Evolutionary conservation across 768 basidiomycete genomes (phyloP), one percentile per base, ranked within the genome.

Genomic region (Neoboletus subvelutipes): DNA sequence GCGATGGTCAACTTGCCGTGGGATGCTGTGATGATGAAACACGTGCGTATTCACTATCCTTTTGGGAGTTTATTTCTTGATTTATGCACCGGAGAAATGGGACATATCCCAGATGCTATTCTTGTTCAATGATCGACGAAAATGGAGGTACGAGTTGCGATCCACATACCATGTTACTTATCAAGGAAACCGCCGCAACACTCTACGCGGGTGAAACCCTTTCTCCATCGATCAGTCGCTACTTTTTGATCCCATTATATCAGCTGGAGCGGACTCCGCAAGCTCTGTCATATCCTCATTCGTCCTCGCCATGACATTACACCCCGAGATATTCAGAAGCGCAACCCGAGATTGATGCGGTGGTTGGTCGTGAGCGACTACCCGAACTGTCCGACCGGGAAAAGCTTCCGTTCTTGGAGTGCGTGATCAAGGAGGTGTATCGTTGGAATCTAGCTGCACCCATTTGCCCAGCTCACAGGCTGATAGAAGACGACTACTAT

Each of bases 321-420:
- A 28, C 34, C 52, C 52, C 10, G 52, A 53, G 31, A 36, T 53
- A 29, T 53, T 53, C 13, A 6, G 31, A 53, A 36, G 52, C 52
- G 5, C 43, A 36, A 37, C 26, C 43, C 24, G 52, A 53, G 42
- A 53, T 53, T 3, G 52, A 53, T 29, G 4, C 6, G 12, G n/a
- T 37, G 26, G 34, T 53, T 4, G 52, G 52, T 26, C 52, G 43
- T 15, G 52, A 53, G 2, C 42, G 52, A 6, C 42, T 53, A 20
- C 52, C 52, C 5, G 52, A 53, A 45, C 1, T 53, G 28, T 53
- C 52, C 15, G 78, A 67, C 52, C 56, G 80, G 41, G 72, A 75
- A 28, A 78, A 81, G 62, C 73, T 78, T 42, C 76, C 77, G 13
- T 75, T 69, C 58, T 62, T 79, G 10, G 73, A 75, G 28, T 60